A percentile compares a stretch with the other conserved stretches of the same genome.
phyloP scores from a whole-genome alignment of 768 basidiomycete species.

The Brasilioporus rufonigricans region DNA sequence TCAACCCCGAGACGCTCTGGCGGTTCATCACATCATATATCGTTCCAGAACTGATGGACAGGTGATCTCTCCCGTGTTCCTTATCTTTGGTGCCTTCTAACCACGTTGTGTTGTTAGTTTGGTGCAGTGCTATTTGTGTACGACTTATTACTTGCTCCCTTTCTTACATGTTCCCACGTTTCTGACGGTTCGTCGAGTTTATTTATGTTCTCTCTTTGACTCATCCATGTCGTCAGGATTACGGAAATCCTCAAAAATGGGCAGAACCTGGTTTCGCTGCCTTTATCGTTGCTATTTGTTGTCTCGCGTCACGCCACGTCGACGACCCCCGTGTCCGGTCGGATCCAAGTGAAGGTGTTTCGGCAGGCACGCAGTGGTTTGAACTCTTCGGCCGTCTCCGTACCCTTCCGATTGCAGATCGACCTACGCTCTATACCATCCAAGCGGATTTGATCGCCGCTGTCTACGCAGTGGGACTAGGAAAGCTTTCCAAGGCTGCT shows the following conservation, averaged over 20 bases:
- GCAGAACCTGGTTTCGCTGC: conserved; percentile 93
- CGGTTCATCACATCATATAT: conserved; percentile 83
- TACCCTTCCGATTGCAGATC: conserved; percentile 85
- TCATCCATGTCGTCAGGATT: conserved; percentile 55
- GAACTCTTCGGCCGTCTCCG: conserved; percentile 83
- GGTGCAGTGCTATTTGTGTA: conserved; percentile 83
- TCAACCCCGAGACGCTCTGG: conserved; percentile 88
- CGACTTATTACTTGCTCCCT: conserved; percentile 90
- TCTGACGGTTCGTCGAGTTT: conserved; percentile 52
- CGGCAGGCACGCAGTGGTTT: conserved; percentile 89
- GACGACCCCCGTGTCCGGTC: conserved; percentile 89
- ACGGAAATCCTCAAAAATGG: conserved; percentile 93
- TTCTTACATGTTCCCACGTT: conserved; percentile 92
- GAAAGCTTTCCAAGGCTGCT: conserved; percentile 84
- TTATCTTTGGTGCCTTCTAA: conserved; percentile 12
- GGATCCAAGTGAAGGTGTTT: conserved; percentile 78
- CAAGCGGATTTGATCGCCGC: conserved; percentile 91
- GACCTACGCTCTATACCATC: conserved; percentile 88
- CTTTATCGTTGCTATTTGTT: conserved; percentile 91
- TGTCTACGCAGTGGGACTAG: conserved; percentile 88
- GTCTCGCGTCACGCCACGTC: conserved; percentile 87
- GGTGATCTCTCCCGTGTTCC: conserved; percentile 44
- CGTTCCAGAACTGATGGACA: conserved; percentile 90
- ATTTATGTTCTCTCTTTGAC: conserved; percentile 10
- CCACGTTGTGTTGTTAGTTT: conserved; percentile 42